Evolutionary conservation across 139 green algal species (phyloP).

Genomic region (Dunaliella primolecta): DNA sequence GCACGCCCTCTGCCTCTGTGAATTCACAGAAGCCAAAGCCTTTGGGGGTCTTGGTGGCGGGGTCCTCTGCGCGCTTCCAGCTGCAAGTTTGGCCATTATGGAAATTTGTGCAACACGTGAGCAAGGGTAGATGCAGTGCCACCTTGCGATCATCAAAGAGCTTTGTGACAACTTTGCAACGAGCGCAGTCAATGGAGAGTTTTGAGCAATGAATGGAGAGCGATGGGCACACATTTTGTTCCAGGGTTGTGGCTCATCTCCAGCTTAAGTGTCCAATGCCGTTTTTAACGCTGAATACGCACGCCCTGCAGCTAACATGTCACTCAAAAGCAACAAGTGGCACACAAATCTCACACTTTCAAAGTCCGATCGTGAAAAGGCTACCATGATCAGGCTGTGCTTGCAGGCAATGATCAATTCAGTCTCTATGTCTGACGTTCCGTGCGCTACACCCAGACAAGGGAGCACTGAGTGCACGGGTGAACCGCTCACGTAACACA

Average conservation of each 20-base stretch:
- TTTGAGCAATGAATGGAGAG: not conserved
- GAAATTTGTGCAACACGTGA: no score
- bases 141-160: not conserved
- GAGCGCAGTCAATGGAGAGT: not conserved
- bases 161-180: not conserved
- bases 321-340: not conserved
- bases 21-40: constrained; percentile 93
- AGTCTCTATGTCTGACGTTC: no score
- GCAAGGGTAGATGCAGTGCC: no score
- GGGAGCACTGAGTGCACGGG: no score
- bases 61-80: constrained; percentile 86
- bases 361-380: no score
- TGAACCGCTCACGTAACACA: no score
- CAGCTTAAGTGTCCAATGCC: not conserved
- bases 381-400: no score
- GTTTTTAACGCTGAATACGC: no score
- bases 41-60: constrained; percentile 70
- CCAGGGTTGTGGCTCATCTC: not conserved
- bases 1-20: constrained; percentile 66
- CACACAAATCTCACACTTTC: not conserved
- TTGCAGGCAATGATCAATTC: no score
- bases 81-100: not conserved
- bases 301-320: not conserved
- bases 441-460: no score
- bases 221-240: not conserved